Percentiles rank a stretch among this genome's conserved stretches.
Conservation (phyloP, 441 rosid species). For the Mallotus repandus region DNA sequence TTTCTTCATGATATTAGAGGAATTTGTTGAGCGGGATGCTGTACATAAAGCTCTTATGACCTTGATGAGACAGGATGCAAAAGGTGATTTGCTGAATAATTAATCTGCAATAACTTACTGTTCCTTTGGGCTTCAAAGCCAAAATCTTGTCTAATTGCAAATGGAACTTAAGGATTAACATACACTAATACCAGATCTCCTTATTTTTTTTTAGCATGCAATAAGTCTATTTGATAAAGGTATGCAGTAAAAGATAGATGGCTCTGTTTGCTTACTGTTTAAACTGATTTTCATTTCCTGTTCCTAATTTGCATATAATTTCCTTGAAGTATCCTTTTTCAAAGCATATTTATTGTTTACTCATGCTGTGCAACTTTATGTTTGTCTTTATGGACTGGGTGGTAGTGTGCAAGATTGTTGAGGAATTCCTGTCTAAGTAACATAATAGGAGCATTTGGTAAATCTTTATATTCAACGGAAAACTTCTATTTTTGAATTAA, state of each 20-base stretch:
- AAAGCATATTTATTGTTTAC: background rate
- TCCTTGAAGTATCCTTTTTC: background rate
- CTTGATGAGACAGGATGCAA: conserved; percentile 88
- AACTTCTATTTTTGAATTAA: background rate
- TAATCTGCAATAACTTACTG: background rate
- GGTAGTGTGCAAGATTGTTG: background rate
- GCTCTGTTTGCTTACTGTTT: no score
- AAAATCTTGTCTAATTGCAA: background rate
- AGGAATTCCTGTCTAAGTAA: no score
- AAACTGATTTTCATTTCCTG: background rate
- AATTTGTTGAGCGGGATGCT: conserved; percentile 91
- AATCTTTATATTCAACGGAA: no score
- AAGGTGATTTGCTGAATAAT: conserved; percentile 53
- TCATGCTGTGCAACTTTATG: background rate
- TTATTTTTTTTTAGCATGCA: background rate
- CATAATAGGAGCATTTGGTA: no score
- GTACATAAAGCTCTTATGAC: conserved; percentile 97
- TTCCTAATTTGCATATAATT: background rate
- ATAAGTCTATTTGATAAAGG: background rate
- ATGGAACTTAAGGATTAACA: background rate
- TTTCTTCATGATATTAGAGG: conserved; percentile 51
- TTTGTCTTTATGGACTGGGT: background rate
- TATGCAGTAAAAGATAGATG: background rate
- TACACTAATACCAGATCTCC: background rate
- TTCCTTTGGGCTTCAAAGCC: background rate